These are phyloP conservation scores for Delitschia confertaspora DNA, from an alignment of 495 filamentous ascomycete species.

Conservation along the genomic window DNA sequence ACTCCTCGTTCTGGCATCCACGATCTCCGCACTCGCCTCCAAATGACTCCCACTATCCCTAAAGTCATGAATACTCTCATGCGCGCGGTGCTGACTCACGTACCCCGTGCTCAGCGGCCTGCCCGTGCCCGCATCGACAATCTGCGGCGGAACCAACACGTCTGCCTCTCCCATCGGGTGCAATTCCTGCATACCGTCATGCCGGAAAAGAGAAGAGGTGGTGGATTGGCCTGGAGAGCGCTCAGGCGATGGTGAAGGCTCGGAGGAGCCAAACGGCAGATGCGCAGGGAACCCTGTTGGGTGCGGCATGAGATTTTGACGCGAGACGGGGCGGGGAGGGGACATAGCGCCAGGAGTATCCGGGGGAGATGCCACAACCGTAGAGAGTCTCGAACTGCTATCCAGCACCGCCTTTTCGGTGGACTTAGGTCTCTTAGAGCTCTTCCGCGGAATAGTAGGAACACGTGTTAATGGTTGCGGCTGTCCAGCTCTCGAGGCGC, in stretches of 20 bases:
- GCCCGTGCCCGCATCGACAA: slow-evolving; percentile 40
- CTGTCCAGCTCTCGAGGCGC: slow-evolving; percentile 37
- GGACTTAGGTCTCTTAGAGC: slow-evolving; percentile 47
- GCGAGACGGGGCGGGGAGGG: background rate
- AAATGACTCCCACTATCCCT: slow-evolving; percentile 16
- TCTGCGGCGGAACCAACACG: slow-evolving; percentile 6
- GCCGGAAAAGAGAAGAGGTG: slow-evolving; percentile 19
- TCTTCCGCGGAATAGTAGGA: slow-evolving; percentile 51
- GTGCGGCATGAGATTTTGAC: slow-evolving; percentile 20
- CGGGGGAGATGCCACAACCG: slow-evolving; percentile 26
- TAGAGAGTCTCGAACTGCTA: slow-evolving; percentile 19
- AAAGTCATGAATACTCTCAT: slow-evolving; percentile 44
- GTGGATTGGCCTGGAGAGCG: slow-evolving; percentile 17
- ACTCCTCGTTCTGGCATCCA: slow-evolving; percentile 23
- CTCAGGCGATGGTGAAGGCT: slow-evolving; percentile 25
- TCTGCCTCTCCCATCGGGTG: slow-evolving; percentile 1
- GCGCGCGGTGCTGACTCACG: slow-evolving; percentile 59
- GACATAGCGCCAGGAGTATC: slow-evolving; percentile 16
- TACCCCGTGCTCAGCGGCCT: slow-evolving; percentile 60
- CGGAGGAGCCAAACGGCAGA: slow-evolving; percentile 22
- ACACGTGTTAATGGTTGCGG: slow-evolving; percentile 35
- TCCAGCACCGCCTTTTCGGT: slow-evolving; percentile 21
- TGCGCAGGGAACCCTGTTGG: background rate
- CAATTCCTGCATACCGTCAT: slow-evolving; percentile 32
- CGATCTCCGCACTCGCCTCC: slow-evolving; percentile 29